phyloP scores from a whole-genome alignment of 2,329 filamentous ascomycete genomes.

The Exophiala mesophila region DNA sequence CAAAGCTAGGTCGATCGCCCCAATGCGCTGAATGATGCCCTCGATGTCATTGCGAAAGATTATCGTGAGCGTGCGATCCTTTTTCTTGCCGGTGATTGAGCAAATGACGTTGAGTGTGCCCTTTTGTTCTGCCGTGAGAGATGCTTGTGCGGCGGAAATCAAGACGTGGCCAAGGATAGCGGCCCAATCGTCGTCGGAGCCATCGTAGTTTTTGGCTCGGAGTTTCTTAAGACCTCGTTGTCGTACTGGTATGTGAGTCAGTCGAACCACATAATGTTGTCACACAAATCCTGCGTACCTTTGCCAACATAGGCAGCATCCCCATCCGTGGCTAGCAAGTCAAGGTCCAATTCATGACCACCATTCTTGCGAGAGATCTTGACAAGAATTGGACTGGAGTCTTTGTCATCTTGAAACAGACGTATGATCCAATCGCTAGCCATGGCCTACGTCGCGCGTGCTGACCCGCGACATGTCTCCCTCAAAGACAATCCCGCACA shows the following conservation, averaged over 20 bases:
- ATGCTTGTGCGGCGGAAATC: slow-evolving; percentile 13
- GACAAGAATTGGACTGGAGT: slow-evolving; percentile 40
- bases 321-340: slow-evolving; percentile 55
- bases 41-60: slow-evolving; percentile 41
- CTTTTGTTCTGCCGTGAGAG: slow-evolving; percentile 8
- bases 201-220: slow-evolving; percentile 41
- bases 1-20: slow-evolving; percentile 47
- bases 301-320: slow-evolving; percentile 49
- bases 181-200: slow-evolving; percentile 40
- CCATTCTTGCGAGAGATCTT: slow-evolving; percentile 39
- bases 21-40: slow-evolving; percentile 54
- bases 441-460: neutral
- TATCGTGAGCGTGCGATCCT: slow-evolving; percentile 33
- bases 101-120: slow-evolving; percentile 19
- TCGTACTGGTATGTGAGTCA: slow-evolving; percentile 31
- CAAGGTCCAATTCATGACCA: slow-evolving; percentile 44
- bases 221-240: slow-evolving; percentile 34
- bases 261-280: neutral
- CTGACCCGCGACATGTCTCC: neutral
- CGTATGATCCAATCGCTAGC: slow-evolving; percentile 17
- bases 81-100: slow-evolving; percentile 25
- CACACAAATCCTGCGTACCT: slow-evolving; percentile 33
- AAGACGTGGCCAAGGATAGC: slow-evolving; percentile 35
- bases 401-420: slow-evolving; percentile 13
- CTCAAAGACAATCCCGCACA: neutral